Conservation (phyloP, 805 yeast species). For the Aciculoconidium aculeatum region DNA sequence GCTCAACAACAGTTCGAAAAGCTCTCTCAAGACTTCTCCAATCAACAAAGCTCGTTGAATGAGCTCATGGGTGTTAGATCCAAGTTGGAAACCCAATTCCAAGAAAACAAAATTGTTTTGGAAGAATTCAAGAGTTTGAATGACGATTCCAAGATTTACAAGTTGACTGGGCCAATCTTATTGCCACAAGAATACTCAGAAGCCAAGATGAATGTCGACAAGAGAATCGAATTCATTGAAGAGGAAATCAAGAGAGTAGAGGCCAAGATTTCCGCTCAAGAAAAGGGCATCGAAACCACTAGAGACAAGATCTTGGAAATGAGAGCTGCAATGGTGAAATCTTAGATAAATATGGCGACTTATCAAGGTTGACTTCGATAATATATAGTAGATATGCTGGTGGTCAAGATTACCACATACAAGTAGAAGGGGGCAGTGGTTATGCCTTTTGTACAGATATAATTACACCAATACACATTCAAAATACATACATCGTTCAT, state of each 20-base stretch:
- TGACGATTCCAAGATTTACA: constrained; percentile 73
- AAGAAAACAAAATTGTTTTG: constrained; percentile 86
- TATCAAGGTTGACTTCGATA: not conserved
- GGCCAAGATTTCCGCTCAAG: constrained; percentile 45
- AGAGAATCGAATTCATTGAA: constrained; percentile 83
- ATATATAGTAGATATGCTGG: not conserved
- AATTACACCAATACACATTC: too few relatives aligned
- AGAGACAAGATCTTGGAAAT: constrained; percentile 50
- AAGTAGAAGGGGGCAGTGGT: too few relatives aligned
- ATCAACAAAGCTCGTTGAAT: constrained; percentile 40
- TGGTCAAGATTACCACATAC: too few relatives aligned
- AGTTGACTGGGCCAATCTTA: constrained; percentile 86
- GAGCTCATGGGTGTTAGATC: constrained; percentile 71
- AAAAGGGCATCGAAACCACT: constrained; percentile 48
- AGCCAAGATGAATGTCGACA: constrained; percentile 77
- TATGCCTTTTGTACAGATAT: too few relatives aligned
- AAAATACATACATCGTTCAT: too few relatives aligned
- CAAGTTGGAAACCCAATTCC: constrained; percentile 85
- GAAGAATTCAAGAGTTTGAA: constrained; percentile 65
- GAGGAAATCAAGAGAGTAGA: constrained; percentile 76
- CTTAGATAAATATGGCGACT: constrained; percentile 11
- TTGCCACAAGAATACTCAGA: constrained; percentile 83
- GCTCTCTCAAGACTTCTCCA: constrained; percentile 40
- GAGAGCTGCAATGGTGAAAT: constrained; percentile 31
- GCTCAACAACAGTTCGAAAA: constrained; percentile 34